phyloP scores from a whole-genome alignment of 208 protist genomes.

The Tritrichomonas musculus region DNA sequence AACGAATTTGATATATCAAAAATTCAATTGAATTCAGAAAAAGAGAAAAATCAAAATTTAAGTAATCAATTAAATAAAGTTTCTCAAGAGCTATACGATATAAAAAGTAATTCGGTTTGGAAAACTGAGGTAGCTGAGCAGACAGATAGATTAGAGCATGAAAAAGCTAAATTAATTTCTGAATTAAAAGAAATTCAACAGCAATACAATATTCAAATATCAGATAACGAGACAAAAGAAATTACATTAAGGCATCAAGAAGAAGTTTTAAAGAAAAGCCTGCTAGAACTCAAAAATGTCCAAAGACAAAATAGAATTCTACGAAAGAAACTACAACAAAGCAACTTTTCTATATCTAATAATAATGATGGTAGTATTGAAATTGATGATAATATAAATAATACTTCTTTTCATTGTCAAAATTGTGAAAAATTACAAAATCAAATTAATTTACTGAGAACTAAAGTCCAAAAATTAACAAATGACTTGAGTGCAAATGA shows the following conservation, averaged over 20 bases:
- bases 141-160: neutral
- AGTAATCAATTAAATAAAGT: neutral
- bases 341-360: no score
- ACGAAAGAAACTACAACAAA: neutral
- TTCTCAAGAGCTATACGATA: neutral
- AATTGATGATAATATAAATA: no score
- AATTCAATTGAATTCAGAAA: neutral
- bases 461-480: no score
- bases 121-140: neutral
- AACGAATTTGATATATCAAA: neutral
- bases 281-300: neutral
- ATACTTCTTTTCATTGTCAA: no score
- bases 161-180: neutral
- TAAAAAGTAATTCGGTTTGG: neutral
- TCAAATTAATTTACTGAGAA: no score
- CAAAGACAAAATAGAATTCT: neutral
- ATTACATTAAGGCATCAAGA: neutral
- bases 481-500: no score
- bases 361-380: no score
- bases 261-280: neutral
- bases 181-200: neutral
- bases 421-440: no score
- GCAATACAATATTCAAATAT: neutral
- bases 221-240: neutral
- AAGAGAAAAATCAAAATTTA: neutral